Percentiles rank a stretch among this genome's conserved stretches.
phyloP scores from a whole-genome alignment of 441 rosid genomes.

The Lagerstroemia fauriei region DNA sequence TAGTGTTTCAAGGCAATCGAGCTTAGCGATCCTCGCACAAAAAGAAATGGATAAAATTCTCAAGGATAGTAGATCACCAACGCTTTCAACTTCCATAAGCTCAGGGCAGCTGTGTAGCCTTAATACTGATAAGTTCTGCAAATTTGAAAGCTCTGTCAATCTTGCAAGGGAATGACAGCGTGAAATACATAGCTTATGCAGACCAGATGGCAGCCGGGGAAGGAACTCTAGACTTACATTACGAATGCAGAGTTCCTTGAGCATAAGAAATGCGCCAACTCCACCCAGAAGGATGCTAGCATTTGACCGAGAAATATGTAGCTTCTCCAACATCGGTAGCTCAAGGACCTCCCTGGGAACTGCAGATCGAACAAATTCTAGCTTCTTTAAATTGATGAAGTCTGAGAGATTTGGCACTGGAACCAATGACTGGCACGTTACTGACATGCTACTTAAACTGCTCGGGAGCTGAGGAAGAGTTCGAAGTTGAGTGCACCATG shows the following conservation, averaged over 20 bases:
- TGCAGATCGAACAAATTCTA: neutral
- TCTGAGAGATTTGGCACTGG: slow-evolving; percentile 3
- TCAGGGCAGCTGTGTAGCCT: neutral
- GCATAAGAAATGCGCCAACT: neutral
- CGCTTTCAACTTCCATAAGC: slow-evolving; percentile 2
- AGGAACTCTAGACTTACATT: neutral
- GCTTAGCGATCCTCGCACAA: neutral
- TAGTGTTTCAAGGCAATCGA: neutral
- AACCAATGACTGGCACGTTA: neutral
- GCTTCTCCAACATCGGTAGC: neutral
- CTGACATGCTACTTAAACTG: neutral
- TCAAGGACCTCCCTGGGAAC: neutral
- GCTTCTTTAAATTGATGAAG: neutral
- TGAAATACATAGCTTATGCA: neutral
- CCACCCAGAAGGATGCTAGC: neutral
- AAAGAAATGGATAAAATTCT: neutral
- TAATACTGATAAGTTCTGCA: neutral
- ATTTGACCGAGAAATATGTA: neutral
- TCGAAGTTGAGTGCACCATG: neutral
- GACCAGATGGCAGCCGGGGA: neutral
- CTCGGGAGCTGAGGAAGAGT: neutral
- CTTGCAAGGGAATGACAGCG: neutral
- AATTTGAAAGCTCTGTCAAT: slow-evolving; percentile 4
- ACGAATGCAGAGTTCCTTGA: neutral
- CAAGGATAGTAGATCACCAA: neutral